Conservation (phyloP, 768 basidiomycete genomes). For the Mycena vitilis region DNA sequence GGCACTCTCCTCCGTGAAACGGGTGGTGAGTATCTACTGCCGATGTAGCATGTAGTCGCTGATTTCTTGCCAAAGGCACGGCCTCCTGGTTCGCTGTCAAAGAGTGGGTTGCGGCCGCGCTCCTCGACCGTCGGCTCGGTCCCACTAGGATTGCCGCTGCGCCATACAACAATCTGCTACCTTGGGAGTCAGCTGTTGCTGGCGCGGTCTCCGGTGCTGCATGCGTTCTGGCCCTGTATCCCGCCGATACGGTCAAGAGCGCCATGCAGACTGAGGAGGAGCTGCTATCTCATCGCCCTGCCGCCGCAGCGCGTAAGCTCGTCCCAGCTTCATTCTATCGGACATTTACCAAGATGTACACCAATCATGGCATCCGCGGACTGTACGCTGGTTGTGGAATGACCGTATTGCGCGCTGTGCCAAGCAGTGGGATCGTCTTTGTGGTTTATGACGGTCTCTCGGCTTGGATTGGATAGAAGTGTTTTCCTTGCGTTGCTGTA, state of each 20-base stretch:
- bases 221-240: slow-evolving; percentile 92
- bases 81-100: slow-evolving; percentile 94
- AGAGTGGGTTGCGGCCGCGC: slow-evolving; percentile 74
- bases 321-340: slow-evolving; percentile 55
- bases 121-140: slow-evolving; percentile 63
- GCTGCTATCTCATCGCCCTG: slow-evolving; percentile 63
- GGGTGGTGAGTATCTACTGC: slow-evolving; percentile 64
- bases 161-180: slow-evolving; percentile 52
- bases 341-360: slow-evolving; percentile 78
- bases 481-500: background rate
- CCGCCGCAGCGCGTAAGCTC: slow-evolving; percentile 22
- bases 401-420: slow-evolving; percentile 86
- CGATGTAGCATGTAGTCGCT: background rate
- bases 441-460: slow-evolving; percentile 87
- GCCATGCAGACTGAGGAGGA: slow-evolving; percentile 96
- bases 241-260: slow-evolving; percentile 95
- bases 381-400: slow-evolving; percentile 95
- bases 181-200: slow-evolving; percentile 87
- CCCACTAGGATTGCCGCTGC: slow-evolving; percentile 19
- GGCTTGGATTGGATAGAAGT: slow-evolving; percentile 52
- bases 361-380: slow-evolving; percentile 80
- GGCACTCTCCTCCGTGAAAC: slow-evolving; percentile 95
- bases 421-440: slow-evolving; percentile 94
- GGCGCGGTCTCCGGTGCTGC: slow-evolving; percentile 89
- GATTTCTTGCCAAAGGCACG: background rate